Percentiles rank a stretch among this genome's conserved stretches.
These are phyloP conservation scores for Camellia japonica DNA, from an alignment of 148 eudicot genomes.

Conservation along the genomic window DNA sequence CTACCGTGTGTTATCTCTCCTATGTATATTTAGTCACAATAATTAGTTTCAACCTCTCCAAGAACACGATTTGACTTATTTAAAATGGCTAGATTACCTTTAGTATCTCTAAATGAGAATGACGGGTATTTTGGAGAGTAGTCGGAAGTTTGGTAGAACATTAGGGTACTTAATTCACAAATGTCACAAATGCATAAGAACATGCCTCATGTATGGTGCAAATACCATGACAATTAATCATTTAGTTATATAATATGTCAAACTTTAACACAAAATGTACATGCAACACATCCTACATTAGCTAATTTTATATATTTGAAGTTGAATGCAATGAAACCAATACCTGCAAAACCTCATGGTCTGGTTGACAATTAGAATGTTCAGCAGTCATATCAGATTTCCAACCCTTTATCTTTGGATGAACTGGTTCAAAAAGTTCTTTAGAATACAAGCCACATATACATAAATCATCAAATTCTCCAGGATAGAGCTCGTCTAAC, in stretches of 20 bases:
- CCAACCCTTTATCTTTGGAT: slow-evolving; percentile 39
- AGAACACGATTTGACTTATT: background rate
- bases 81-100: background rate
- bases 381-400: slow-evolving; percentile 28
- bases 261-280: background rate
- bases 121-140: background rate
- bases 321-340: background rate
- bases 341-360: slow-evolving; percentile 70
- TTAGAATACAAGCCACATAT: slow-evolving; percentile 46
- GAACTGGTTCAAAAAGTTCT: slow-evolving; percentile 42
- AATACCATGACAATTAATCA: background rate
- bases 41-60: background rate
- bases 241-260: background rate
- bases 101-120: background rate
- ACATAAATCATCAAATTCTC: slow-evolving; percentile 65
- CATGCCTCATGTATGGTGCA: background rate
- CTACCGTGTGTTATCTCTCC: background rate
- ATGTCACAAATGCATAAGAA: background rate
- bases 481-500: slow-evolving; percentile 77
- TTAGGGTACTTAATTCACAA: background rate
- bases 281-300: no score
- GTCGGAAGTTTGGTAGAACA: background rate
- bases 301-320: background rate
- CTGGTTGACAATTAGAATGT: slow-evolving; percentile 37
- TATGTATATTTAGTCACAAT: background rate